Conservation (phyloP, 1,139 yeast species). For the Candida sp. region DNA sequence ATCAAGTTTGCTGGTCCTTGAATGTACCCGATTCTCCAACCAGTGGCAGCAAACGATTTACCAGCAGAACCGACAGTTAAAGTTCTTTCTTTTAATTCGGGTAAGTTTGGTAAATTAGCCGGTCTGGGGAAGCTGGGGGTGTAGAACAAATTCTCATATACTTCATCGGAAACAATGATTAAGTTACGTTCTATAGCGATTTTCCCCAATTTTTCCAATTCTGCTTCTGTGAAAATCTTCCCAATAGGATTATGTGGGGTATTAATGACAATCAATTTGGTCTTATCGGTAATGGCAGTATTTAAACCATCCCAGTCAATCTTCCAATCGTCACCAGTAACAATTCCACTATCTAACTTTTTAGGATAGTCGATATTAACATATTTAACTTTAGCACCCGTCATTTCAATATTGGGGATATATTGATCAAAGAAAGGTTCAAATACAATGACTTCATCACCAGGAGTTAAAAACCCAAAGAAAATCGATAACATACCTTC, state of each 20-base stretch:
- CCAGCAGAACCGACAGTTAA: slow-evolving; percentile 97
- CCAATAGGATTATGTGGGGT: slow-evolving; percentile 98
- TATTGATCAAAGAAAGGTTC: slow-evolving; percentile 98
- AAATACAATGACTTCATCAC: slow-evolving; percentile 96
- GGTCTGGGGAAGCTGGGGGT: slow-evolving; percentile 70
- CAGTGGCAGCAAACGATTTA: slow-evolving; percentile 95
- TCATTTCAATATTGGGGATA: slow-evolving; percentile 86
- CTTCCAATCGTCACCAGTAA: slow-evolving; percentile 83
- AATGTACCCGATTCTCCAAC: slow-evolving; percentile 98
- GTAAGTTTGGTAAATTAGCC: slow-evolving; percentile 64
- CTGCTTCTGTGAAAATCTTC: slow-evolving; percentile 75
- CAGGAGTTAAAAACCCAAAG: slow-evolving; percentile 80
- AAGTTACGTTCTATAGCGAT: slow-evolving; percentile 82
- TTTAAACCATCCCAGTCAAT: slow-evolving; percentile 77
- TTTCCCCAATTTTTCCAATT: slow-evolving; percentile 70
- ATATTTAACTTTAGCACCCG: slow-evolving; percentile 88
- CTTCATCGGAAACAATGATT: slow-evolving; percentile 86
- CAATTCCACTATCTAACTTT: slow-evolving; percentile 59
- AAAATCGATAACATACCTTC: slow-evolving; percentile 88
- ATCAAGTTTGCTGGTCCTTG: slow-evolving; percentile 83
- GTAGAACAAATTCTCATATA: slow-evolving; percentile 85
- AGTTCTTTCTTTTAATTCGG: slow-evolving; percentile 76
- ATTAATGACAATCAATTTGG: slow-evolving; percentile 84
- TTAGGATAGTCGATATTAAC: slow-evolving; percentile 85
- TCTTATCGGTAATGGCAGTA: slow-evolving; percentile 63